Conservation (phyloP, 2,329 filamentous ascomycete species). For the Diplodia corticola region DNA sequence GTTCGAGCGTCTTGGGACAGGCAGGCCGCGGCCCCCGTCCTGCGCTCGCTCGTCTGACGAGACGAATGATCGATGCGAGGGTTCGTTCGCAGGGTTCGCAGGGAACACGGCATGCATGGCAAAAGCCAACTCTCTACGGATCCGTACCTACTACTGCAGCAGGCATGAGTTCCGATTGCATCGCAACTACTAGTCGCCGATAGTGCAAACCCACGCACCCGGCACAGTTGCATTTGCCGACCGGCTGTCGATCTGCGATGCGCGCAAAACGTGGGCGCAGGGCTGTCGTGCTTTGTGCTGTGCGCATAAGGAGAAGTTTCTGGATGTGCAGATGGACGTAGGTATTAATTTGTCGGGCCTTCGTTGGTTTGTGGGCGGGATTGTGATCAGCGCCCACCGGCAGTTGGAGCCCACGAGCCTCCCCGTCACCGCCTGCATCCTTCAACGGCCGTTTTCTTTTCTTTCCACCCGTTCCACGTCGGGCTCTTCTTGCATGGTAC, state of each 20-base stretch:
- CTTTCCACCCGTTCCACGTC: no score
- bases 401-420: neutral
- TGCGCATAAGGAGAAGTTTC: neutral
- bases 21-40: no score
- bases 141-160: no score
- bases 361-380: no score
- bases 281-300: neutral
- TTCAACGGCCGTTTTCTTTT: no score
- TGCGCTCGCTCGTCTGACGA: neutral
- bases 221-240: constrained; percentile 1
- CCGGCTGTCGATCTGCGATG: constrained; percentile 5
- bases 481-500: no score
- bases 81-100: neutral
- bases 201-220: no score
- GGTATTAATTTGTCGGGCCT: no score
- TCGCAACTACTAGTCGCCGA: no score
- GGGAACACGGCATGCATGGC: neutral
- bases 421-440: neutral
- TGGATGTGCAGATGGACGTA: neutral
- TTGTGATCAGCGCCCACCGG: neutral
- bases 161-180: no score
- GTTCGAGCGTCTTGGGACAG: no score
- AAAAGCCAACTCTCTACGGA: no score
- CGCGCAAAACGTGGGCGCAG: neutral
- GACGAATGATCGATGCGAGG: neutral